phyloP scores from a whole-genome alignment of 2,329 filamentous ascomycete genomes.

The Colletotrichum cuscutae region DNA sequence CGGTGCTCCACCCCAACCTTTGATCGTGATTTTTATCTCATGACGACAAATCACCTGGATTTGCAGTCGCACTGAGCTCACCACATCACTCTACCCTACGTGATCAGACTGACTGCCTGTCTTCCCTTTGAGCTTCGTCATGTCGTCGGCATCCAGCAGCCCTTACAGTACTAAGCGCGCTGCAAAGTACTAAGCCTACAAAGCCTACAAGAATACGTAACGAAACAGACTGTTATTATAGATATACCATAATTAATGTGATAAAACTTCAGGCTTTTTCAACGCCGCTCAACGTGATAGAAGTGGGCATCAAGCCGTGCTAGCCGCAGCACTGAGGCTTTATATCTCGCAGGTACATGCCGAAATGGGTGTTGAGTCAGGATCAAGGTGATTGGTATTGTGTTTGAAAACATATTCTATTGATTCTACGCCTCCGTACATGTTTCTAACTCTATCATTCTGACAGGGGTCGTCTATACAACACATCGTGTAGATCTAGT shows the following conservation, averaged over 20 bases:
- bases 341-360: too few relatives aligned
- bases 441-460: not conserved
- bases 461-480: not conserved
- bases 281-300: not conserved
- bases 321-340: not conserved
- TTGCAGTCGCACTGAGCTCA: not conserved
- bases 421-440: not conserved
- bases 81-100: not conserved
- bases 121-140: not conserved
- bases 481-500: not conserved
- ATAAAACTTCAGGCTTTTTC: too few relatives aligned
- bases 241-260: too few relatives aligned
- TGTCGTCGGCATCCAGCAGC: not conserved
- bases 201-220: slow-evolving; percentile 25
- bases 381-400: not conserved
- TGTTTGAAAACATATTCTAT: not conserved
- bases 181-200: slow-evolving; percentile 18
- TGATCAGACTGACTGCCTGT: too few relatives aligned
- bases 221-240: too few relatives aligned
- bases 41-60: not conserved
- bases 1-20: not conserved
- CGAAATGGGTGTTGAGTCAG: not conserved
- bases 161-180: not conserved
- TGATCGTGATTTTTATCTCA: too few relatives aligned
- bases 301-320: not conserved